phyloP scores from a whole-genome alignment of 345 rosid genomes.

The Erucastrum elatum region DNA sequence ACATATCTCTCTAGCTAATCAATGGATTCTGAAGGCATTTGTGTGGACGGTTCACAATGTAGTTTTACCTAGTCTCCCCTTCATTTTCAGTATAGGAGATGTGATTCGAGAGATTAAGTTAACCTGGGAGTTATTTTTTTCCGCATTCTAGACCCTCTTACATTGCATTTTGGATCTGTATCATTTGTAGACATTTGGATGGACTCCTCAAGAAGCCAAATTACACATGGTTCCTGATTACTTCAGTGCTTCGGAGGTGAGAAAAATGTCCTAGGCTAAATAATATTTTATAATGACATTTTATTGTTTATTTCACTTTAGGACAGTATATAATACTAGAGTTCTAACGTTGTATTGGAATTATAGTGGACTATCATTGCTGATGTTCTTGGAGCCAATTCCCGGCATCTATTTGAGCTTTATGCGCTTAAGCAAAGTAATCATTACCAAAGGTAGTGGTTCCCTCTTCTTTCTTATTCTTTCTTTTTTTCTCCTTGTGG shows the following conservation, averaged over 20 bases:
- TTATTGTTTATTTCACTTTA: background rate
- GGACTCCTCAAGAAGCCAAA: conserved; percentile 93
- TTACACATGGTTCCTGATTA: conserved; percentile 88
- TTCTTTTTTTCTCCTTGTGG: background rate
- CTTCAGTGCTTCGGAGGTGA: conserved; percentile 88
- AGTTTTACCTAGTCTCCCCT: no score
- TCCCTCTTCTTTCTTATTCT: background rate
- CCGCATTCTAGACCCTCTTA: background rate
- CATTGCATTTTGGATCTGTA: conserved; percentile 22
- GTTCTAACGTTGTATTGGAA: conserved; percentile 28
- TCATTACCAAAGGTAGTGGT: conserved; percentile 65
- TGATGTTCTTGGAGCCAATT: conserved; percentile 88
- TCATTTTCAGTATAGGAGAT: no score
- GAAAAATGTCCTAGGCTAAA: conserved; percentile 24
- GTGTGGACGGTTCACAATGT: background rate
- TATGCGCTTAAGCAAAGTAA: conserved; percentile 87
- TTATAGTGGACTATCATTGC: conserved; percentile 78
- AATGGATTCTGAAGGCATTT: conserved; percentile 15
- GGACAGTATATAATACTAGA: background rate
- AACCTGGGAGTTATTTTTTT: background rate
- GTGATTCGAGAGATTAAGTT: background rate
- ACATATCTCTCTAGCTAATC: background rate
- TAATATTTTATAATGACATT: background rate
- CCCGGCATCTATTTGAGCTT: conserved; percentile 94
- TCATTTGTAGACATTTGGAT: conserved; percentile 73